Conservation (phyloP, 306 rosid genomes). For the Quercus dentata region DNA sequence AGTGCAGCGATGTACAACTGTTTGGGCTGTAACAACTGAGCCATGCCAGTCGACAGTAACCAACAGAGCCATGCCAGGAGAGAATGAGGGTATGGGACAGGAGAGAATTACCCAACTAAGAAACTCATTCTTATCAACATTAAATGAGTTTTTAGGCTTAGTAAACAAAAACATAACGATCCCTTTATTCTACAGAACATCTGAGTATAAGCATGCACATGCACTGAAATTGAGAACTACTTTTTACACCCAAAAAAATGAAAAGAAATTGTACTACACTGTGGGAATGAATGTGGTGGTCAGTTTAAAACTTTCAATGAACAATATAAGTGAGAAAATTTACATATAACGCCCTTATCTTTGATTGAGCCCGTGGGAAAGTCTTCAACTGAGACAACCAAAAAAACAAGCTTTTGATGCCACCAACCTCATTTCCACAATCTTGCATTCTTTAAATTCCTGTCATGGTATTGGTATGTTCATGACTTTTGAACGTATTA, state of each 20-base stretch:
- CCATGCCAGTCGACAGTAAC: no score
- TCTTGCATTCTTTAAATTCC: neutral
- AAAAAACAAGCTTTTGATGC: neutral
- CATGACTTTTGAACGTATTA: neutral
- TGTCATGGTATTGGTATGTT: constrained; percentile 1
- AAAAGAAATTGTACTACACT: neutral
- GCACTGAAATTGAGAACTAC: no score
- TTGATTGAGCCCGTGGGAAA: neutral
- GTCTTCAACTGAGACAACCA: neutral
- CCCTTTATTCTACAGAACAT: neutral
- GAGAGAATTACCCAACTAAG: neutral
- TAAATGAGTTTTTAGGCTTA: neutral
- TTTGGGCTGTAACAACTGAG: no score
- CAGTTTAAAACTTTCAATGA: neutral
- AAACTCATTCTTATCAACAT: neutral
- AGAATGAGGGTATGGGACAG: neutral
- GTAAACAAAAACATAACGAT: neutral
- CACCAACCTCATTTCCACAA: neutral
- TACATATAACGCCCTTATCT: constrained; percentile 3
- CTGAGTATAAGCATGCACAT: neutral
- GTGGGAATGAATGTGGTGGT: neutral
- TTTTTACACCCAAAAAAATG: neutral
- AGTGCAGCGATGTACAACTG: no score
- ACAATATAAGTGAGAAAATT: neutral
- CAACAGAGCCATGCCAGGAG: no score